Conservation (phyloP, 202 grass and related monocot genomes). For the Dendrocalamus latiflorus region DNA sequence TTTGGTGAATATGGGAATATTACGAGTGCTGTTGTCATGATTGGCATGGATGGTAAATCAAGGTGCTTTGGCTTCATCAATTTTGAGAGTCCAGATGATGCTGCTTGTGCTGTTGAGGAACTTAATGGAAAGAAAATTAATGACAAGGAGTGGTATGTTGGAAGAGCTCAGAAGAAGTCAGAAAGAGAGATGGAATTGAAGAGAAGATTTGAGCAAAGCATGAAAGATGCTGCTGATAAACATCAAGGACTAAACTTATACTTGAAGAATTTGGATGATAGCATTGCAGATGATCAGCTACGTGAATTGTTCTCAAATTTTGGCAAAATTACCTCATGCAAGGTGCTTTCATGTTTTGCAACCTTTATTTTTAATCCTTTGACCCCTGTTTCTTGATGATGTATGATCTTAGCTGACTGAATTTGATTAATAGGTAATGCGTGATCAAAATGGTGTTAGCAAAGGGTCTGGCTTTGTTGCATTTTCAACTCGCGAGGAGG, state of each 20-base stretch:
- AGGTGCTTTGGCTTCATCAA: constrained; percentile 88
- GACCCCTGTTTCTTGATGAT: constrained; percentile 2
- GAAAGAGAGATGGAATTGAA: constrained; percentile 83
- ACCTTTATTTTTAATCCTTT: neutral
- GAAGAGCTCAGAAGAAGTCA: constrained; percentile 88
- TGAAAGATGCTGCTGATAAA: constrained; percentile 79
- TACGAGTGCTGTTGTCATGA: constrained; percentile 82
- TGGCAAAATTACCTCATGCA: constrained; percentile 86
- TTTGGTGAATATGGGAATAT: constrained; percentile 74
- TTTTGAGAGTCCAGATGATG: constrained; percentile 76
- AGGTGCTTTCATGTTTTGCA: constrained; percentile 42
- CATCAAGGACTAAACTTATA: constrained; percentile 80
- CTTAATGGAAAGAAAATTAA: constrained; percentile 82
- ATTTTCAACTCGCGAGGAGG: constrained; percentile 71
- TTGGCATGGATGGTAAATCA: constrained; percentile 70
- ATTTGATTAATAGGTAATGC: constrained; percentile 58
- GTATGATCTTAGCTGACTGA: constrained; percentile 13
- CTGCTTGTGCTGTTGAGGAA: constrained; percentile 67
- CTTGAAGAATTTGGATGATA: constrained; percentile 90
- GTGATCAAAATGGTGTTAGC: constrained; percentile 78
- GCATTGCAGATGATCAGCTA: constrained; percentile 70
- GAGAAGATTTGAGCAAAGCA: constrained; percentile 72
- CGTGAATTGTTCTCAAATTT: constrained; percentile 58
- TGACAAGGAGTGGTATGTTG: constrained; percentile 79
- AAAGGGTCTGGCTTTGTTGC: constrained; percentile 88